Conservation (phyloP, 1,284 basidiomycete species). For the Pseudozyma pruni region DNA sequence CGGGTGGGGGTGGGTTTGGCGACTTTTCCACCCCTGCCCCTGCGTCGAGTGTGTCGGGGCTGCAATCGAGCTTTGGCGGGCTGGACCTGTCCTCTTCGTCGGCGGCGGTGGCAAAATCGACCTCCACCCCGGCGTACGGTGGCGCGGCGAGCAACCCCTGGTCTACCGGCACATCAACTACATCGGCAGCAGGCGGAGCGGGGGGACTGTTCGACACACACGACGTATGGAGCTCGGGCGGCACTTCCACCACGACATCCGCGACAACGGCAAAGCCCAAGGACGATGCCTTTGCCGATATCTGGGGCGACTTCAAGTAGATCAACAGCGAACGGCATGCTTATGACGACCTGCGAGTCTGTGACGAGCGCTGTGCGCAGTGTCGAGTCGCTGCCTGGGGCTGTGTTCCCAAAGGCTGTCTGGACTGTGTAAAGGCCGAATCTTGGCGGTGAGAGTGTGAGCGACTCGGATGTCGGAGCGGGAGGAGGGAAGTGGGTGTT, state of each 20-base stretch:
- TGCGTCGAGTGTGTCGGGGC: not conserved
- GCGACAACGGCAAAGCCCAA: constrained; percentile 18
- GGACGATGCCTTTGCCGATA: constrained; percentile 66
- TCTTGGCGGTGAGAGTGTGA: too few relatives aligned
- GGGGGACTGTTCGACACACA: constrained; percentile 54
- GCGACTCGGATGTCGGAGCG: too few relatives aligned
- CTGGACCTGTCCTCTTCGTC: constrained; percentile 24
- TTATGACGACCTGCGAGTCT: too few relatives aligned
- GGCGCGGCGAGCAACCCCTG: constrained; percentile 14
- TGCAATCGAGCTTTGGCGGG: constrained; percentile 25
- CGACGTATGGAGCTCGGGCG: constrained; percentile 63
- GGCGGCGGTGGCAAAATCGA: too few relatives aligned
- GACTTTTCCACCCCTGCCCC: constrained; percentile 20
- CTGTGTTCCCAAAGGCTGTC: too few relatives aligned
- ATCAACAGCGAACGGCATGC: too few relatives aligned
- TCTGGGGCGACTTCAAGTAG: constrained; percentile 66
- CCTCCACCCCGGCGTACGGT: not conserved
- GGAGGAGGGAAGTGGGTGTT: too few relatives aligned
- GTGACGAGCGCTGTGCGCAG: too few relatives aligned
- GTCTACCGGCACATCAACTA: constrained; percentile 1
- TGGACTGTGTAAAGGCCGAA: too few relatives aligned
- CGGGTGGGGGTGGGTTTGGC: constrained; percentile 15
- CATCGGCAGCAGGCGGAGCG: not conserved
- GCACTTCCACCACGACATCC: constrained; percentile 1
- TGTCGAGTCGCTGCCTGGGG: too few relatives aligned